Evolutionary conservation across 495 filamentous ascomycete genomes (phyloP).

Genomic region (Neurospora hispaniola): DNA sequence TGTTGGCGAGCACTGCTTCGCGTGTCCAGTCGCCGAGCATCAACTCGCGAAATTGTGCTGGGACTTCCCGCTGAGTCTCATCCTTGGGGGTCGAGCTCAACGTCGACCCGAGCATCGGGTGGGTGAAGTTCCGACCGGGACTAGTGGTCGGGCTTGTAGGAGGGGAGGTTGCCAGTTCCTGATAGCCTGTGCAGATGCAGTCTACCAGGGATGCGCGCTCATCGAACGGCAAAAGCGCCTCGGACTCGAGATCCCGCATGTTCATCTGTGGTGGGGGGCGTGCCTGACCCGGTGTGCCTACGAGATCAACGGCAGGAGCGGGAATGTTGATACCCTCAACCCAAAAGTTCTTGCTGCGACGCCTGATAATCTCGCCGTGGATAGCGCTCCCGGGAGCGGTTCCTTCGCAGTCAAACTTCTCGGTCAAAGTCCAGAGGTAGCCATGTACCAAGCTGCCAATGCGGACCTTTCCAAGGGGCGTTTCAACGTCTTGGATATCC

Average conservation of each 20-base stretch:
- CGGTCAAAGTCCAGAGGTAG: constrained; percentile 69
- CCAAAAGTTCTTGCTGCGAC: constrained; percentile 66
- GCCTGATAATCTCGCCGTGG: constrained; percentile 60
- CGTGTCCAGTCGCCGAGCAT: constrained; percentile 63
- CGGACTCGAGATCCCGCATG: constrained; percentile 40
- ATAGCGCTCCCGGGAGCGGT: constrained; percentile 56
- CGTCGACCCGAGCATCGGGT: constrained; percentile 45
- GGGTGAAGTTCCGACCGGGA: constrained; percentile 52
- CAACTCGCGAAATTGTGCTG: constrained; percentile 51
- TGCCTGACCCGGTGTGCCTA: constrained; percentile 37
- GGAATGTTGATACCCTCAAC: constrained; percentile 59
- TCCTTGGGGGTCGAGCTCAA: constrained; percentile 27
- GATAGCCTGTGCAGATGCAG: constrained; percentile 59
- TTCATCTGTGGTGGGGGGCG: constrained; percentile 37
- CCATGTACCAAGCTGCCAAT: constrained; percentile 78
- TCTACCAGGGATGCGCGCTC: constrained; percentile 56
- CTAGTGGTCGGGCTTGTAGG: constrained; percentile 60
- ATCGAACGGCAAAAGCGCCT: constrained; percentile 56
- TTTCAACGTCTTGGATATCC: constrained; percentile 57
- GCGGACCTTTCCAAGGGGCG: constrained; percentile 55
- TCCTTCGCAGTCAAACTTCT: constrained; percentile 66
- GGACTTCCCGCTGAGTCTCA: constrained; percentile 26
- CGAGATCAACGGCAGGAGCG: constrained; percentile 43
- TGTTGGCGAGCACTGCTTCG: constrained; percentile 54
- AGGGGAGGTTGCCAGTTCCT: constrained; percentile 43